These are phyloP conservation scores for Aspergillus persii DNA, from an alignment of 2,329 filamentous ascomycete species.

Conservation along the genomic window DNA sequence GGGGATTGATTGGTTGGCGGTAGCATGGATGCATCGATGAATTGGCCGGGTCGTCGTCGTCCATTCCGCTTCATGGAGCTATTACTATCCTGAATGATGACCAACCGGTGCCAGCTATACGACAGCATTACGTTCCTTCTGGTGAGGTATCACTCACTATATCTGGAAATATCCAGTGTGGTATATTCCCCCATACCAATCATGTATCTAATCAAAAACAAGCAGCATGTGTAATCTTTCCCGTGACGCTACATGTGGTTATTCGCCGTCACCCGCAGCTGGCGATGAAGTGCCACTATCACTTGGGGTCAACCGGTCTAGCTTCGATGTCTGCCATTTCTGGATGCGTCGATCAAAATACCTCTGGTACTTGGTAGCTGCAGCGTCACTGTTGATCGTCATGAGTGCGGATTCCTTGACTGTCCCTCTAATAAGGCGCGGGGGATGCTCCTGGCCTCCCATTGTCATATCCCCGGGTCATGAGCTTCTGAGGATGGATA, in stretches of 20 bases:
- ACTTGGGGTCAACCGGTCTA: background rate
- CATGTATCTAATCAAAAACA: no score
- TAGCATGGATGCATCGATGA: slow-evolving; percentile 1
- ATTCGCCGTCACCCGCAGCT: no score
- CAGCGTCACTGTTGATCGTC: background rate
- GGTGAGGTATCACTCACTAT: background rate
- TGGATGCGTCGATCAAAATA: background rate
- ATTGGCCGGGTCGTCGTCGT: background rate
- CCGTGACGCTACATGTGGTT: no score
- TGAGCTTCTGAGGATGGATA: background rate
- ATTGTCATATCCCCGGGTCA: background rate
- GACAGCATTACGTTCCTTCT: slow-evolving; percentile 2
- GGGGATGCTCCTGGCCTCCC: background rate
- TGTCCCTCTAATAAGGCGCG: background rate
- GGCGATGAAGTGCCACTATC: no score
- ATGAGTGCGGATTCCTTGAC: background rate
- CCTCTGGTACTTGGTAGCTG: background rate
- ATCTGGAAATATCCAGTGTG: background rate
- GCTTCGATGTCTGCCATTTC: background rate
- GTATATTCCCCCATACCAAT: background rate
- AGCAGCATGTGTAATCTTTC: no score
- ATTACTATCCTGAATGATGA: background rate
- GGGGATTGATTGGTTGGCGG: background rate
- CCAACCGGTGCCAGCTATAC: background rate
- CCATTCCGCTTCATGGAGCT: background rate